These are phyloP conservation scores for Pichia sp. DNA, from an alignment of 1,139 yeast species.

Conservation along the genomic window DNA sequence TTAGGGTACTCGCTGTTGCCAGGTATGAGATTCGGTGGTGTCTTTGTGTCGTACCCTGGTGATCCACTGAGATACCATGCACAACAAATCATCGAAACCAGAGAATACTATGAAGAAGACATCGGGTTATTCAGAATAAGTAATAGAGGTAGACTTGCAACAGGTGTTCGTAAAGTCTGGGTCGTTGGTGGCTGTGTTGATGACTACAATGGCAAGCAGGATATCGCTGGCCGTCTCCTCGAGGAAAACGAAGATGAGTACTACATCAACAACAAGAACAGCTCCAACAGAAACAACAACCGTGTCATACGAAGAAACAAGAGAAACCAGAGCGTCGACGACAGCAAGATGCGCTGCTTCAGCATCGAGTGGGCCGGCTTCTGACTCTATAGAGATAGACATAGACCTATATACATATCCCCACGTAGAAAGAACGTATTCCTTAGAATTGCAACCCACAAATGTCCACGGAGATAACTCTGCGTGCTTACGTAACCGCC, in stretches of 20 bases:
- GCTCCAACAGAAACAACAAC: not conserved
- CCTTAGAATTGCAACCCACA: no score
- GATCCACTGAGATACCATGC: slow-evolving; percentile 92
- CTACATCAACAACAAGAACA: not conserved
- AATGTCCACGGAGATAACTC: no score
- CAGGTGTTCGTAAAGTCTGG: slow-evolving; percentile 89
- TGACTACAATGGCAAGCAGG: slow-evolving; percentile 4
- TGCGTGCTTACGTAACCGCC: no score
- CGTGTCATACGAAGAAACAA: no score
- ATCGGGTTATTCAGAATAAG: slow-evolving; percentile 58
- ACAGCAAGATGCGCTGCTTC: slow-evolving; percentile 39
- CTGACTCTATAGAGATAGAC: not conserved
- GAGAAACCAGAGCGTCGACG: not conserved
- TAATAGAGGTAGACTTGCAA: slow-evolving; percentile 86
- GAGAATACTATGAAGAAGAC: slow-evolving; percentile 46
- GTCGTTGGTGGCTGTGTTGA: slow-evolving; percentile 40
- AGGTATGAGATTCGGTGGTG: slow-evolving; percentile 90
- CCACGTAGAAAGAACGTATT: no score
- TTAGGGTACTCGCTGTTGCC: slow-evolving; percentile 64
- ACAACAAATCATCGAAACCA: slow-evolving; percentile 68
- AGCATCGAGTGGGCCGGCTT: slow-evolving; percentile 85
- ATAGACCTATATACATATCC: not conserved
- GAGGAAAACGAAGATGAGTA: not conserved
- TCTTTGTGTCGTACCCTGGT: slow-evolving; percentile 89
- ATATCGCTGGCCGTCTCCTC: slow-evolving; percentile 10